phyloP scores from a whole-genome alignment of 2,329 filamentous ascomycete species.

The Colletotrichum ledebouriae region DNA sequence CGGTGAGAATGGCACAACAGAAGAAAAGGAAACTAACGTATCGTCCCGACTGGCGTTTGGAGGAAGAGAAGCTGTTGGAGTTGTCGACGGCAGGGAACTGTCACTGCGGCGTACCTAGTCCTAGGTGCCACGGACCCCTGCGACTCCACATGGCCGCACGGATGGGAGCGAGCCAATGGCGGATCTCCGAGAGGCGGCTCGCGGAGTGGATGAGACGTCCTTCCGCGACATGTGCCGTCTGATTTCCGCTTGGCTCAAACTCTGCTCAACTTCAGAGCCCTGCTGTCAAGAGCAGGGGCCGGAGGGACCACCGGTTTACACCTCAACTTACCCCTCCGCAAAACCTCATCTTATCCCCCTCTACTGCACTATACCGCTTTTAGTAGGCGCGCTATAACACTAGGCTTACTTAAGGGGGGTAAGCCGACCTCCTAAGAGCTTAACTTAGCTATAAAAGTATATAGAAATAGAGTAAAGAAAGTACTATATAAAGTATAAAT shows the following conservation, averaged over 20 bases:
- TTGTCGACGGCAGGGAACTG: slow-evolving; percentile 9
- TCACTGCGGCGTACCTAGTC: background rate
- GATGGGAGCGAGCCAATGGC: slow-evolving; percentile 26
- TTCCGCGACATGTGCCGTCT: slow-evolving; percentile 41
- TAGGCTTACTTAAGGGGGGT: too few species aligned
- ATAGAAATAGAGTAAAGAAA: too few species aligned
- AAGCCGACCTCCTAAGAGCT: too few species aligned
- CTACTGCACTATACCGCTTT: too few species aligned
- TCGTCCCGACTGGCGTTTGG: background rate
- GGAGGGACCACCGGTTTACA: slow-evolving; percentile 31
- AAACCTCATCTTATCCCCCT: too few species aligned
- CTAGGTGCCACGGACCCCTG: slow-evolving; percentile 4
- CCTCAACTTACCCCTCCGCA: too few species aligned
- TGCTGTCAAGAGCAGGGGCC: slow-evolving; percentile 20
- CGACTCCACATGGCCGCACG: slow-evolving; percentile 6
- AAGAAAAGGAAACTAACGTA: background rate
- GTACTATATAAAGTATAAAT: too few species aligned
- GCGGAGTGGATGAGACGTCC: slow-evolving; percentile 34
- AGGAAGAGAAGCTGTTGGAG: background rate
- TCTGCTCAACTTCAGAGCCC: slow-evolving; percentile 34
- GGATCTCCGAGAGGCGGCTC: slow-evolving; percentile 2
- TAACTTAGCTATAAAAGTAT: too few species aligned
- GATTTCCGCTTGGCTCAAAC: slow-evolving; percentile 39
- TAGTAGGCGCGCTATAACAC: too few species aligned
- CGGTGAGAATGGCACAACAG: background rate